phyloP scores from a whole-genome alignment of 257 asterid genomes.

The Solanum okadae region DNA sequence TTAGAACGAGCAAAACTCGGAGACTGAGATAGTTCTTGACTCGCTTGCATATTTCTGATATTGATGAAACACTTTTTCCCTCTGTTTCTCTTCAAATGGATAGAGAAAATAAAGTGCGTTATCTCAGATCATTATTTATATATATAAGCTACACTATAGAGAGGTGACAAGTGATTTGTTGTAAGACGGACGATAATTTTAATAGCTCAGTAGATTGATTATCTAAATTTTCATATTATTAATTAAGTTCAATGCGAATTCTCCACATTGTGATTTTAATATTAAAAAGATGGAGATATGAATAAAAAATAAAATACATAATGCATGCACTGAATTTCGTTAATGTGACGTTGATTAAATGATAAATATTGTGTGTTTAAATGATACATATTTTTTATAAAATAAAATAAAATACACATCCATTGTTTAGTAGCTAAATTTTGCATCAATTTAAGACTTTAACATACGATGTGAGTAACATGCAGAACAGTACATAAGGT shows the following conservation, averaged over 20 bases:
- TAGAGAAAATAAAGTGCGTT: background rate
- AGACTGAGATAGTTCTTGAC: conserved; percentile 2
- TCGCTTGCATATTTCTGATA: conserved; percentile 4
- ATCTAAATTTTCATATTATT: too few species aligned
- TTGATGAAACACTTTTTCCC: background rate
- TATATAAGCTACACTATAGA: background rate
- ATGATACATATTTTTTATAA: background rate
- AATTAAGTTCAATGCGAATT: too few species aligned
- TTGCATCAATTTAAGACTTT: background rate
- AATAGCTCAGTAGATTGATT: too few species aligned
- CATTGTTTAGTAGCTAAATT: background rate
- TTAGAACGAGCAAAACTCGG: conserved; percentile 9
- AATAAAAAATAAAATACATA: background rate
- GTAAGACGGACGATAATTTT: accelerated
- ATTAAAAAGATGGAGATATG: too few species aligned
- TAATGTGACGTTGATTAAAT: too few species aligned
- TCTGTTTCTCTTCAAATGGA: background rate
- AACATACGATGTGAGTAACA: background rate
- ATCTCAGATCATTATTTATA: too few species aligned
- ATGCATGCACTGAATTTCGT: background rate
- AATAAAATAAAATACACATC: background rate
- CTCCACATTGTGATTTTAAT: too few species aligned
- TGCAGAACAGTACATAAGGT: too few species aligned
- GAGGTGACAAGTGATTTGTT: background rate
- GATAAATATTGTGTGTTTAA: background rate